Evolutionary conservation across 306 rosid genomes (phyloP), one percentile per base, ranked within the genome.

Genomic region (Corylus avellana): DNA sequence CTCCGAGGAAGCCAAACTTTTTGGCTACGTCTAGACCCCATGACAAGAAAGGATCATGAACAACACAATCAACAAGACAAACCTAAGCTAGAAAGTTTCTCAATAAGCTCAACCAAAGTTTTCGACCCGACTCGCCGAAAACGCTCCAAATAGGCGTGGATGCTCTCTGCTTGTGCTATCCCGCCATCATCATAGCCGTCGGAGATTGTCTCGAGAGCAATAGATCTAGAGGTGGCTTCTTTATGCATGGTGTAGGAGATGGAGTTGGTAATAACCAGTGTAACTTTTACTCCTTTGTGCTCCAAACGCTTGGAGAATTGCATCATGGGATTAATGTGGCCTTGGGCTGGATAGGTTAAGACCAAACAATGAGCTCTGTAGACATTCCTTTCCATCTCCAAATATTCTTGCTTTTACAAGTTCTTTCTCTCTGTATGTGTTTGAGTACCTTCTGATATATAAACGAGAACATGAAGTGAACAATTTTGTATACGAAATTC

Each of bases 181-280:
- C 92, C 94, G 32, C 81, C 93, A 1, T 85, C 66, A 29, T 92
- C 95, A 66, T 25, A 90, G 13, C 97, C 91, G 22, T 92, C 93
- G 4, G 97, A 92, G 11, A 92, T 89, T 59, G 87, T 81, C 27
- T 89, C 97, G 46, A 62, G 75, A 47, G 16, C 12, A 70, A 63
- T 83, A 56, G n/a, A n/a, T n/a, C n/a, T n/a, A n/a, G 29, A 77
- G 86, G 44, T 85, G 74, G 84, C 61, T n/a, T 14, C 70, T 35
- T 64, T 64, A 3, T 14, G 78, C 78, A 86, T 78, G 72, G 86
- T 81, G 22, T 86, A 87, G 80, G 80, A 77, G 77, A 87, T 87
- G 87, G 76, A 87, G 59, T 66, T 10, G 67, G 97, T 87, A 70
- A 75, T 77, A 78, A 85, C 89, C 7, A 92, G 13, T 0, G 93